Evolutionary conservation across 768 basidiomycete genomes (phyloP).

Genomic region (Kwoniella pini): DNA sequence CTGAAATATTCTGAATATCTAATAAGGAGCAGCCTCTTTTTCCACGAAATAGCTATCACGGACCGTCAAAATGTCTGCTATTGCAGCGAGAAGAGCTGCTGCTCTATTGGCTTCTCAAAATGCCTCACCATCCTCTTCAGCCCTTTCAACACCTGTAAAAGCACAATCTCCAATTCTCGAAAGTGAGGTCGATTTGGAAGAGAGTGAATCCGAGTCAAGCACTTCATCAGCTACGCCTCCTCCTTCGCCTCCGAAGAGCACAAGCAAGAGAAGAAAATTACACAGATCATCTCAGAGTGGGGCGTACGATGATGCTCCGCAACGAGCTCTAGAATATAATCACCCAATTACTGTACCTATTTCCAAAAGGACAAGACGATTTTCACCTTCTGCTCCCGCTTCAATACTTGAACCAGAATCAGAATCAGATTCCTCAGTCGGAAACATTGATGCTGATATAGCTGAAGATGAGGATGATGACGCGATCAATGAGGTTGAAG

Average conservation of each 20-base stretch:
- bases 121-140: background rate
- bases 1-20: too few species aligned
- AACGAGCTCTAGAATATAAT: too few species aligned
- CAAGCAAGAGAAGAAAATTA: conserved; percentile 10
- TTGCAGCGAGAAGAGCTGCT: conserved; percentile 46
- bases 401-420: conserved; percentile 12
- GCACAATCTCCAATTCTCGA: background rate
- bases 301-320: too few species aligned
- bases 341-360: too few species aligned
- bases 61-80: conserved; percentile 38
- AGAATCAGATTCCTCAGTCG: conserved; percentile 13
- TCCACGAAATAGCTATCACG: too few species aligned
- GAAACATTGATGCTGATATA: conserved; percentile 14
- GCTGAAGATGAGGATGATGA: conserved; percentile 19
- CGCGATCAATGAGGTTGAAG: conserved; percentile 18
- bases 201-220: background rate
- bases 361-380: background rate
- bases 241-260: conserved; percentile 4
- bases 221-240: background rate
- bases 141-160: background rate
- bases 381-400: conserved; percentile 22
- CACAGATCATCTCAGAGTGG: conserved; percentile 9
- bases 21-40: background rate
- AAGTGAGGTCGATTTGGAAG: background rate
- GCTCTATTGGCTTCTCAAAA: conserved; percentile 20